Base-by-base conservation (phyloP, 176 grass and related monocot species). In the Olyra latifolia region DNA sequence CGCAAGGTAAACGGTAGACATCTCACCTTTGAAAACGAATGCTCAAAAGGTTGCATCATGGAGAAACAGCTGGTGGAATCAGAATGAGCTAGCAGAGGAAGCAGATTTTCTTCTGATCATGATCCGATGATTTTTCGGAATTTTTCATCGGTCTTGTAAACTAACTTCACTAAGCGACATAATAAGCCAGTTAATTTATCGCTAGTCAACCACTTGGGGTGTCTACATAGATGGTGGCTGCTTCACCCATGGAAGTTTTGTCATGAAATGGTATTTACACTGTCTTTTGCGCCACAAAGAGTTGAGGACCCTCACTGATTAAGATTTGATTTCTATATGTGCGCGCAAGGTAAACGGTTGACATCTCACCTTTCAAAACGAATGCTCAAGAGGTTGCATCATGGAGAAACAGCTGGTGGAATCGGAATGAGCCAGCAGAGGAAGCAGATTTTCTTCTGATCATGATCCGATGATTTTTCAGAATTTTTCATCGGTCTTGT, bases 1-100 rank as follows among this genome's bases (percentile, higher is more conserved):
- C n/a, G 15, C 24, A 49, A 60, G 41, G 10, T 28, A 6, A 68
- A 55, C 10, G 63, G 22, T 77, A 12, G 41, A 63, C 25, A 47
- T 69, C 49, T 57, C 19, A 80, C 67, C 23, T 58, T 8, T 58
- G 41, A 45, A 45, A 66, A 3, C 41, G 57, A 69, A 66, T 44
- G 24, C 24, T 57, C 39, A 44, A 58, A 23, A 3, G 1, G 44
- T 64, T 83, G 25, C 8, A 39, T 58, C 39, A 46, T 19, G 65
- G 27, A 64, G 40, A 50, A 71, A 57, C 27, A 71, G 15, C 39
- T 8, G n/a, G 64, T 46, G 15, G 66, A 82, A 78, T 88, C 86
- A n/a, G 38, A 78, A 20, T 19, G 41, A 44, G n/a, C n/a, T 41
- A 56, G 49, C 20, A 58, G 71, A 38, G 3, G 15, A 14, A 48